Base-by-base conservation (phyloP, 2,329 filamentous ascomycete species). In the Colletotrichum camelliae region DNA sequence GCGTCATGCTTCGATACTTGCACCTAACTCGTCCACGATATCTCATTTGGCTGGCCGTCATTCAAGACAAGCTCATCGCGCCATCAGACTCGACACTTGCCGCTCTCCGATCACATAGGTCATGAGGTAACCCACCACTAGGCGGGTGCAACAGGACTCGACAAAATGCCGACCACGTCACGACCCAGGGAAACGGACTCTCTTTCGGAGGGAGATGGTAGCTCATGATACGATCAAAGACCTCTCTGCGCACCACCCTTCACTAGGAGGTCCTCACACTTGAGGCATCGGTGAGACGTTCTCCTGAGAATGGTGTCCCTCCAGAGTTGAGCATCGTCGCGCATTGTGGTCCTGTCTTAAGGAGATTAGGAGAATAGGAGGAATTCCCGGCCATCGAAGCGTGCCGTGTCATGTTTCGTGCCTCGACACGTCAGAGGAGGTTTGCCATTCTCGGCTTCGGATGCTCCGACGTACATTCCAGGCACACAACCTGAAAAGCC, bases 301-400 rank as follows among this genome's bases (percentile, higher is more conserved):
- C 61, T 43, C 37, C 29, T 67, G 48, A 48, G 13, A 62, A 12
- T 39, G 31, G 37, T 60, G 57, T 27, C 16, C 24, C 62, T 61
- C 48, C n/a, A 52, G 10, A 10, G 57, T 33, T 7, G 52, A 21
- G 24, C 13, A 60, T 29, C 24, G 29, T 16, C 29, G 27, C 10
- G 35, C 57, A n/a, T 33, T 35, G 70, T 60, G 29, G 15, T 27
- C 48, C 27, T 61, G 74, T 75, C 72, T 76, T 61, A 75, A 76
- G 74, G 74, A 62, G 33, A 70, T 62, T 76, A 76, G 74, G 71
- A 71, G 39, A 76, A 75, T 75, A 75, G 74, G 72, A 67, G 27
- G 12, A 67, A 58, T 68, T 58, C 64, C 52, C 35, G 33, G 58
- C n/a, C 58, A 73, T 33, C 48, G 27, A 60, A 18, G 35, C 31